These are phyloP conservation scores for Heliamphora pulchella DNA, from an alignment of 179 eudicot species.

Conservation along the genomic window DNA sequence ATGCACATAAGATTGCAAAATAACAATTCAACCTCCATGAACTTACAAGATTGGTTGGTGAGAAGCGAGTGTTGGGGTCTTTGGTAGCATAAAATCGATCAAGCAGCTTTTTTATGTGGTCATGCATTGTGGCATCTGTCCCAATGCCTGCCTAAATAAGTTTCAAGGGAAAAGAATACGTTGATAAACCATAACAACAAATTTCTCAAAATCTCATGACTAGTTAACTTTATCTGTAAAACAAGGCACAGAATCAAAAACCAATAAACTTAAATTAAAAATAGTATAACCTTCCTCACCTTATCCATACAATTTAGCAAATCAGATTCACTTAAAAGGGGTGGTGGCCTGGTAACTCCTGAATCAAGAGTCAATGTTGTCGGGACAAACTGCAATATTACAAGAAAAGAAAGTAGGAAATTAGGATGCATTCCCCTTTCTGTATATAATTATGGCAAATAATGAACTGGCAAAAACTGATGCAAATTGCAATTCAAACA, in stretches of 20 bases:
- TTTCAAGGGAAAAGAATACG: neutral
- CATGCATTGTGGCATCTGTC: slow-evolving; percentile 99
- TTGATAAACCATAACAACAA: neutral
- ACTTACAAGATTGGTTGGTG: slow-evolving; percentile 83
- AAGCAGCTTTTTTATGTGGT: slow-evolving; percentile 91
- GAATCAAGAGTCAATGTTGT: slow-evolving; percentile 74
- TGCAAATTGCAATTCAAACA: neutral
- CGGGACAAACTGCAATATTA: slow-evolving; percentile 62
- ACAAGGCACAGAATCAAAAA: neutral
- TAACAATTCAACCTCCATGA: slow-evolving; percentile 2
- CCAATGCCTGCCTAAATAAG: slow-evolving; percentile 77
- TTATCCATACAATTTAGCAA: slow-evolving; percentile 86
- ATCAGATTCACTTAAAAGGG: slow-evolving; percentile 95
- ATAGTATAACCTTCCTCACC: slow-evolving; percentile 34
- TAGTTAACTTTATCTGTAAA: neutral
- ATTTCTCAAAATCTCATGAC: neutral
- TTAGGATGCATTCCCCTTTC: neutral
- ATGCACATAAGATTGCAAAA: neutral
- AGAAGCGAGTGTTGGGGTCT: slow-evolving; percentile 73
- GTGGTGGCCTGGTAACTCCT: slow-evolving; percentile 89
- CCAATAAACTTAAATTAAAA: neutral
- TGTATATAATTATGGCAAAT: neutral
- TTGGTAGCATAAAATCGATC: slow-evolving; percentile 96
- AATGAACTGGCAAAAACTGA: neutral
- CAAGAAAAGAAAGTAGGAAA: neutral